Percentiles rank a stretch among this genome's conserved stretches.
Conservation (phyloP, 2,329 filamentous ascomycete genomes). For the Pseudocercospora macadamiae region DNA sequence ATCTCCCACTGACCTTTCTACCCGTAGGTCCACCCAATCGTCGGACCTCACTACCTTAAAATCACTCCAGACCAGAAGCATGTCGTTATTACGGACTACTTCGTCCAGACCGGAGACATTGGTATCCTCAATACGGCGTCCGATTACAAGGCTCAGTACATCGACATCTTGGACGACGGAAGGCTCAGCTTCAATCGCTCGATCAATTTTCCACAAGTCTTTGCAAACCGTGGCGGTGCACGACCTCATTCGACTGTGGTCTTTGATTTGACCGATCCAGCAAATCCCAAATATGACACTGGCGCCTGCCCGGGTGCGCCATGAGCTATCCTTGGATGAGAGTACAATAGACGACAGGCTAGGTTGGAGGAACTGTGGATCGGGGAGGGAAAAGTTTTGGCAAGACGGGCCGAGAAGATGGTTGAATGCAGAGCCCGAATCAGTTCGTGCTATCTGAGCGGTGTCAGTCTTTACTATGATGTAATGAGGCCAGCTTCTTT, state of each 20-base stretch:
- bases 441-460: no score
- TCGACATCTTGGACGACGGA: constrained; percentile 60
- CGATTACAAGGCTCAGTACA: constrained; percentile 66
- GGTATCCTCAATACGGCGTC: constrained; percentile 63
- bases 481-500: no score
- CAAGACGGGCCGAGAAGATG: no score
- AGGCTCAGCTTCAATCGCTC: constrained; percentile 57
- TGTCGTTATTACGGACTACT: constrained; percentile 64
- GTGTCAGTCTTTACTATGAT: no score
- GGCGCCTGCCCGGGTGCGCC: no score
- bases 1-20: no score
- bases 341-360: no score
- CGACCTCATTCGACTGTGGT: constrained; percentile 50
- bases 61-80: constrained; percentile 66
- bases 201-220: constrained; percentile 60
- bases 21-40: constrained; percentile 60
- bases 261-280: neutral
- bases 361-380: no score
- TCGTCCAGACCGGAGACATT: constrained; percentile 65
- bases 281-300: neutral
- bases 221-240: constrained; percentile 59
- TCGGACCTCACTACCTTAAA: constrained; percentile 67
- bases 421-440: no score
- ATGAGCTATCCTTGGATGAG: no score
- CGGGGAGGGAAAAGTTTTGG: no score